Evolutionary conservation across 306 rosid genomes (phyloP).

Genomic region (Senna siamea): DNA sequence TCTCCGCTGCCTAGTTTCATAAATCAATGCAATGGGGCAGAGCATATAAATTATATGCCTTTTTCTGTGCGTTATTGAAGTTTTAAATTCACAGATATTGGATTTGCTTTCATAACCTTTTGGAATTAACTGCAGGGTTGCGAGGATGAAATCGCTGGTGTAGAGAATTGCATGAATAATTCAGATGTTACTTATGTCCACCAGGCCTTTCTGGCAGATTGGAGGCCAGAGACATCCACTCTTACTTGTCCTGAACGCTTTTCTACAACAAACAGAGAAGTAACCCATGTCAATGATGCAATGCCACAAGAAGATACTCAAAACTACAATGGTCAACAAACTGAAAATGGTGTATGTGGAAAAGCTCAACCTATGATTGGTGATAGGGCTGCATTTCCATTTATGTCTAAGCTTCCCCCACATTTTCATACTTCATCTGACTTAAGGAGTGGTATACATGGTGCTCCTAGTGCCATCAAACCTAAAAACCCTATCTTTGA

Average conservation of each 20-base stretch:
- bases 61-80: slow-evolving; percentile 36
- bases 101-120: slow-evolving; percentile 25
- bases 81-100: slow-evolving; percentile 34
- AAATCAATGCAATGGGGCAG: slow-evolving; percentile 26
- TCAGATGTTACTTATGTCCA: slow-evolving; percentile 68
- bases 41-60: slow-evolving; percentile 17
- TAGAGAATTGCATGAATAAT: slow-evolving; percentile 56
- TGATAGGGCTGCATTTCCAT: slow-evolving; percentile 43
- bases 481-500: slow-evolving; percentile 47
- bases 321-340: slow-evolving; percentile 38
- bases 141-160: slow-evolving; percentile 58
- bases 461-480: slow-evolving; percentile 44
- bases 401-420: slow-evolving; percentile 50
- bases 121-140: slow-evolving; percentile 57
- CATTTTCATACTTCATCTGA: slow-evolving; percentile 49
- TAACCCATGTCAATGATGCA: slow-evolving; percentile 50
- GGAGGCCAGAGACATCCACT: slow-evolving; percentile 66
- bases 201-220: slow-evolving; percentile 87
- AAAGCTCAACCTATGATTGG: slow-evolving; percentile 50
- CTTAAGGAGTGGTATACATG: slow-evolving; percentile 46
- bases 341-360: slow-evolving; percentile 43
- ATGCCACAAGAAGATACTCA: slow-evolving; percentile 44
- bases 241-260: slow-evolving; percentile 45
- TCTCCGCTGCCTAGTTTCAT: slow-evolving; percentile 33
- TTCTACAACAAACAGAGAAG: slow-evolving; percentile 46